Conservation (phyloP, 2,329 filamentous ascomycete genomes). For the Paracamarosporium sp. region DNA sequence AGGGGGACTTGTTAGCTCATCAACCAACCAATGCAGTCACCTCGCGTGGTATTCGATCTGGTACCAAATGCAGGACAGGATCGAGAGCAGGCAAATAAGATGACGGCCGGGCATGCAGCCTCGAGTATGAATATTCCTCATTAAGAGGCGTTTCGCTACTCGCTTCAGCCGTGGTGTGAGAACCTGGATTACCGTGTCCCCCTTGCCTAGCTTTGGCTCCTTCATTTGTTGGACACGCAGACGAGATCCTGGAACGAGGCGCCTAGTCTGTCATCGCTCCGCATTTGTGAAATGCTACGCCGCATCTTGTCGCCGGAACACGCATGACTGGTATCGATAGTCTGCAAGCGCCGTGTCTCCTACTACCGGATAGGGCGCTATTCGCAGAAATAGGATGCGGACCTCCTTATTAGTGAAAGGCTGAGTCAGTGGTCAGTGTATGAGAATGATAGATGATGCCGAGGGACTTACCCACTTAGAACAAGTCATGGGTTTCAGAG, state of each 20-base stretch:
- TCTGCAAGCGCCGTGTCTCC: constrained; percentile 22
- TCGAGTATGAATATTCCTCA: not conserved
- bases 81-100: not conserved
- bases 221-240: not conserved
- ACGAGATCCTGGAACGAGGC: not conserved
- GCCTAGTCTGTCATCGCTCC: not conserved
- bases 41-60: not conserved
- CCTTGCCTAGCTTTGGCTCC: constrained; percentile 4
- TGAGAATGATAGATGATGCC: constrained; percentile 1
- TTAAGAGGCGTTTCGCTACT: constrained; percentile 3
- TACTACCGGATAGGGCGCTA: constrained; percentile 18
- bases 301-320: constrained; percentile 8
- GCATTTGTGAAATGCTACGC: not conserved
- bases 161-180: not conserved
- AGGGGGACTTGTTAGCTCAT: not conserved
- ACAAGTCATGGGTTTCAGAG: constrained; percentile 29
- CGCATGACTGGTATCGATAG: constrained; percentile 23
- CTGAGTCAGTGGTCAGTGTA: constrained; percentile 18
- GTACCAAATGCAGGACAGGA: not conserved
- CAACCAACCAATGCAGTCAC: not conserved
- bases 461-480: constrained; percentile 19
- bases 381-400: not conserved
- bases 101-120: not conserved
- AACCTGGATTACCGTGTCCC: constrained; percentile 1
- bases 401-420: not conserved